Percentiles rank a stretch among this genome's conserved stretches.
These are phyloP conservation scores for Ramaria rubella DNA, from an alignment of 768 basidiomycete species.

Conservation along the genomic window DNA sequence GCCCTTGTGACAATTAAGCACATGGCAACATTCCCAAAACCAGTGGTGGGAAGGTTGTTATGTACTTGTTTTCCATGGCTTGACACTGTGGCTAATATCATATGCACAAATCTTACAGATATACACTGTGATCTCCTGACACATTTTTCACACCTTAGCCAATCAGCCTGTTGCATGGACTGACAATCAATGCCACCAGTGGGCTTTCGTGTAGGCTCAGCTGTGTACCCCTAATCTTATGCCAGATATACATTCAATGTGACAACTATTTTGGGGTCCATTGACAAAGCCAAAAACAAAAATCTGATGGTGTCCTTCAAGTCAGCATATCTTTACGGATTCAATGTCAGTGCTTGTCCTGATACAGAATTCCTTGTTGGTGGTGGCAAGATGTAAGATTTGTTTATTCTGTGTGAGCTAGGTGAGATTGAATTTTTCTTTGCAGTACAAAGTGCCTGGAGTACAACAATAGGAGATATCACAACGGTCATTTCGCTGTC, in stretches of 20 bases:
- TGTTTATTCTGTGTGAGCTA: not conserved
- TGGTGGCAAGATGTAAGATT: constrained; percentile 11
- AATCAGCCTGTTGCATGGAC: constrained; percentile 51
- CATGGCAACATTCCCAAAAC: too few relatives aligned
- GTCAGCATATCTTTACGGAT: constrained; percentile 46
- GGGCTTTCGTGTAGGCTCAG: not conserved
- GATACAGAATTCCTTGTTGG: constrained; percentile 41
- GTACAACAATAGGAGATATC: too few relatives aligned
- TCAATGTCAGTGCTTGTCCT: constrained; percentile 44
- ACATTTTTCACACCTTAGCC: constrained; percentile 35
- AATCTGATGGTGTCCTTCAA: constrained; percentile 48
- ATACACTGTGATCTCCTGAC: not conserved
- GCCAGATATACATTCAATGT: constrained; percentile 43
- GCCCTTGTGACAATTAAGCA: too few relatives aligned
- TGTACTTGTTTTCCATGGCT: too few relatives aligned
- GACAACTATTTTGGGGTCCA: constrained; percentile 34
- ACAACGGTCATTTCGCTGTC: too few relatives aligned
- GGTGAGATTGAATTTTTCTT: constrained; percentile 15
- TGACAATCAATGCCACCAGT: constrained; percentile 49
- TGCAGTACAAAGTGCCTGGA: constrained; percentile 44
- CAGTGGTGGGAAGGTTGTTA: too few relatives aligned
- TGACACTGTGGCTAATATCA: constrained; percentile 53
- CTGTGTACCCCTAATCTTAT: not conserved
- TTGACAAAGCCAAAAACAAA: constrained; percentile 24
- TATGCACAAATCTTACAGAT: constrained; percentile 19